Percentiles rank a stretch among this genome's conserved stretches.
These are phyloP conservation scores for Coelastrella sp. DNA, from an alignment of 139 green algal species.

Conservation along the genomic window DNA sequence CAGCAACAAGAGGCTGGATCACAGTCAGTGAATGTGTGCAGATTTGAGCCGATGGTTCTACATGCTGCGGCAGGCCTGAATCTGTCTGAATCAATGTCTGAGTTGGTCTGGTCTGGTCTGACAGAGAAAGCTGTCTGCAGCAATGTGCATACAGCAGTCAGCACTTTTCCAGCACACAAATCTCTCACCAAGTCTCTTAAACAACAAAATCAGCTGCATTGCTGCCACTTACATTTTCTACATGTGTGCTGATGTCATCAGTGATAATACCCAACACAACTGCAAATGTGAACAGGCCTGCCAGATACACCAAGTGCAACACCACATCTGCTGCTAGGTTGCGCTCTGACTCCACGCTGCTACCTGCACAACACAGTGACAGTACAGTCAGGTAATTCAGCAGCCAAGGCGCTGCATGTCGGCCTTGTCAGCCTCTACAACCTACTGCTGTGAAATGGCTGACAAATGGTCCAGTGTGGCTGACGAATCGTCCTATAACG, in stretches of 20 bases:
- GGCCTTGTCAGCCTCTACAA: neutral
- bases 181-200: too few relatives aligned
- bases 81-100: too few relatives aligned
- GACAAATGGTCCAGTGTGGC: too few relatives aligned
- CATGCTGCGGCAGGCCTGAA: too few relatives aligned
- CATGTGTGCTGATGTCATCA: slow-evolving; percentile 56
- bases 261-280: slow-evolving; percentile 59
- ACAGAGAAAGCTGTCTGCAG: too few relatives aligned
- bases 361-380: neutral
- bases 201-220: neutral
- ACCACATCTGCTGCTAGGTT: slow-evolving; percentile 26
- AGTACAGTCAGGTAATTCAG: neutral
- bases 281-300: slow-evolving; percentile 60
- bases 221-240: slow-evolving; percentile 34
- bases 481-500: too few relatives aligned
- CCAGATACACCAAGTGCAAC: slow-evolving; percentile 37
- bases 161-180: too few relatives aligned
- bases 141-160: too few relatives aligned
- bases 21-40: neutral
- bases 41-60: too few relatives aligned
- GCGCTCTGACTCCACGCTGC: slow-evolving; percentile 32
- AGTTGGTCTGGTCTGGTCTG: too few relatives aligned
- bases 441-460: neutral
- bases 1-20: neutral
- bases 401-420: neutral